Percentiles rank a stretch among this genome's conserved stretches.
phyloP scores from a whole-genome alignment of 1,139 yeast genomes.

The Blastobotrys apis region DNA sequence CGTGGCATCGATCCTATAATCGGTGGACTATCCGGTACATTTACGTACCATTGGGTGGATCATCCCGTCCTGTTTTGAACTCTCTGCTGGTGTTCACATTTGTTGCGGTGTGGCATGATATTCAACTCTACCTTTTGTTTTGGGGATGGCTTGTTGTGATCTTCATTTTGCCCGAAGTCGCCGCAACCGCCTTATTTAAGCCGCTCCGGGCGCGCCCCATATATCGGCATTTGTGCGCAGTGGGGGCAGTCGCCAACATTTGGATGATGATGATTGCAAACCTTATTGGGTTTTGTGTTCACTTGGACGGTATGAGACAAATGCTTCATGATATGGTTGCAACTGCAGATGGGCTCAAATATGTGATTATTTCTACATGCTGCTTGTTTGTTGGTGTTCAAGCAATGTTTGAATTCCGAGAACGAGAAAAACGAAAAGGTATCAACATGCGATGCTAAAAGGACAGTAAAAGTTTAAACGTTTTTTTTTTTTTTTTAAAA shows the following conservation, averaged over 20 bases:
- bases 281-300: constrained; percentile 89
- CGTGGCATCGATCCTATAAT: constrained; percentile 96
- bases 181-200: constrained; percentile 45
- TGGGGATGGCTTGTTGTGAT: constrained; percentile 97
- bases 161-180: constrained; percentile 82
- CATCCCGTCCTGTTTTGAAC: constrained; percentile 59
- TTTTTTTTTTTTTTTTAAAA: no score
- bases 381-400: constrained; percentile 82
- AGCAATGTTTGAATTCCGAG: constrained; percentile 91
- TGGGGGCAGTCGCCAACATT: constrained; percentile 83
- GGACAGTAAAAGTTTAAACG: no score
- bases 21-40: constrained; percentile 79
- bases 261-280: constrained; percentile 99
- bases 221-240: constrained; percentile 74
- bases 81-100: constrained; percentile 88
- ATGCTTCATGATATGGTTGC: constrained; percentile 67
- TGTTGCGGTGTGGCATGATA: constrained; percentile 98
- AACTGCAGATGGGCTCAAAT: constrained; percentile 64
- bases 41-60: constrained; percentile 87
- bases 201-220: constrained; percentile 25
- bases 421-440: constrained; percentile 78
- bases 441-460: constrained; percentile 69
- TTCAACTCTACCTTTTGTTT: constrained; percentile 71
- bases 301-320: constrained; percentile 72
- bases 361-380: constrained; percentile 54